A percentile compares a stretch with the other conserved stretches of the same genome.
phyloP scores from a whole-genome alignment of 768 basidiomycete genomes.

The Hericium erinaceus region DNA sequence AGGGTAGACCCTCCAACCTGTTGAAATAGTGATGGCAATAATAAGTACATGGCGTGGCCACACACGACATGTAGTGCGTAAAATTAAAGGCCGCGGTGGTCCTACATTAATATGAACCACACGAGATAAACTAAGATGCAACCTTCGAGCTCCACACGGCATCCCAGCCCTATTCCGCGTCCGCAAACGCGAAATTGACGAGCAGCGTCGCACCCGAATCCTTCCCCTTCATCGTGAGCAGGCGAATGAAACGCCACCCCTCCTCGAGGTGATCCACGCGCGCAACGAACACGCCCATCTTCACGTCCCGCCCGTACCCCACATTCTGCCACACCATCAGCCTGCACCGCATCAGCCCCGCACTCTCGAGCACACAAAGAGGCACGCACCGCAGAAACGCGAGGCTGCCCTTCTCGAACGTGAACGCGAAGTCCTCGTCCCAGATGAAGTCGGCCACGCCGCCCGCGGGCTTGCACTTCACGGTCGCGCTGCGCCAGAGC shows the following conservation, averaged over 20 bases:
- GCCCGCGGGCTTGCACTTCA: constrained; percentile 26
- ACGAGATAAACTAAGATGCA: neutral
- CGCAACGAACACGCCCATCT: constrained; percentile 45
- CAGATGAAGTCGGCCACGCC: constrained; percentile 27
- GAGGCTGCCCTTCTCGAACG: constrained; percentile 39
- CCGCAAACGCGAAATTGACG: constrained; percentile 17
- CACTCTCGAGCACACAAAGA: neutral
- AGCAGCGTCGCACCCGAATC: constrained; percentile 22
- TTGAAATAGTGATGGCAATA: too few relatives aligned
- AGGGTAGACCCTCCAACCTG: too few relatives aligned
- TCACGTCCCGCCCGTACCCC: constrained; percentile 35
- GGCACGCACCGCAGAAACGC: constrained; percentile 39
- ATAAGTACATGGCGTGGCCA: too few relatives aligned
- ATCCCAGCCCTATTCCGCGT: neutral
- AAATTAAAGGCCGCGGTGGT: too few relatives aligned
- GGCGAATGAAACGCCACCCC: constrained; percentile 40
- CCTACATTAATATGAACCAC: neutral
- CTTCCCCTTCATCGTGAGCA: constrained; percentile 45
- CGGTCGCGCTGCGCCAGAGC: constrained; percentile 34
- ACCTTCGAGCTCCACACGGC: neutral
- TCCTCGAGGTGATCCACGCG: constrained; percentile 34
- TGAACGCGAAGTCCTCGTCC: constrained; percentile 39
- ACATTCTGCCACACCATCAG: constrained; percentile 29
- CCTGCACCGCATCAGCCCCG: constrained; percentile 15
- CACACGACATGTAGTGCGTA: too few relatives aligned